These are phyloP conservation scores for Melaleuca quinquenervia DNA, from an alignment of 345 rosid genomes.

Conservation along the genomic window DNA sequence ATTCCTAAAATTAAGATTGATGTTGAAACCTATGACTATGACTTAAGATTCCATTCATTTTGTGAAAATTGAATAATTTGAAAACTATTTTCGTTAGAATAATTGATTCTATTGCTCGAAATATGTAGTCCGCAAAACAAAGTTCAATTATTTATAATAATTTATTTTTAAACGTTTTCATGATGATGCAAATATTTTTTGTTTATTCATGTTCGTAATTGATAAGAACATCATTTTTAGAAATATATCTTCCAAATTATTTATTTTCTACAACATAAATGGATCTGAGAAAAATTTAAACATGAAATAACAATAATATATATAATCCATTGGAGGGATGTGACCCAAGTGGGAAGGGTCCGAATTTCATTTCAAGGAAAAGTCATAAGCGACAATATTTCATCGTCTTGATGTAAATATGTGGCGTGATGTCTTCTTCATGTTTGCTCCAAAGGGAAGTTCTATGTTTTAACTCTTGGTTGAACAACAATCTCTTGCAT, in stretches of 20 bases:
- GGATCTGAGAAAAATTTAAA: not conserved
- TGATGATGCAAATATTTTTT: no score
- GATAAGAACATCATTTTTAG: not conserved
- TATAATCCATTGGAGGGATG: not conserved
- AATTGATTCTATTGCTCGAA: not conserved
- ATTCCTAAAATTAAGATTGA: not conserved
- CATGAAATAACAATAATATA: not conserved
- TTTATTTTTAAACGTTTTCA: not conserved
- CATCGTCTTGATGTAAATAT: not conserved
- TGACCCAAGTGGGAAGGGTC: not conserved
- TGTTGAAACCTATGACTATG: not conserved
- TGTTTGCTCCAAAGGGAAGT: no score
- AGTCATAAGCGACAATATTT: not conserved
- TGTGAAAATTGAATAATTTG: accelerated
- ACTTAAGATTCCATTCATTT: accelerated
- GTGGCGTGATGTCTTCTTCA: not conserved
- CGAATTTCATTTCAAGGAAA: not conserved
- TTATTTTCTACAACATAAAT: not conserved
- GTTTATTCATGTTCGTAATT: no score
- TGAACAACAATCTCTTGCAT: no score
- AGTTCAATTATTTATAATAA: accelerated
- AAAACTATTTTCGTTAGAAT: not conserved
- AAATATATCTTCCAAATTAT: not conserved
- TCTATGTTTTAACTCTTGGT: no score
- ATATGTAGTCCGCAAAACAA: not conserved